Evolutionary conservation across 208 protist genomes (phyloP).

Genomic region (Jaenimonas drosophilae): DNA sequence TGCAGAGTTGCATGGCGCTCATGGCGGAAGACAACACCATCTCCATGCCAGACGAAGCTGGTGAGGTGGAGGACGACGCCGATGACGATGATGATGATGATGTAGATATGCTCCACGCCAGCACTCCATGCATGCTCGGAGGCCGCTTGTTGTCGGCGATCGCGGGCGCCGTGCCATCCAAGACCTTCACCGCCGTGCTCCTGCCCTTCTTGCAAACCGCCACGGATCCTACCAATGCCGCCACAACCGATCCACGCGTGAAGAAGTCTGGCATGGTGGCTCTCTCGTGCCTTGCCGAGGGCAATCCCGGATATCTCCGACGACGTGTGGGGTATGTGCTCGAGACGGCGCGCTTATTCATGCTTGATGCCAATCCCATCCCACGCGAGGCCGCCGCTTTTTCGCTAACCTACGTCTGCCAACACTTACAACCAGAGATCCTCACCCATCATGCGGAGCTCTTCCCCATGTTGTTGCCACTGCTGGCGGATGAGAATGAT

Average conservation of each 20-base stretch:
- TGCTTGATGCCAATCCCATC: slow-evolving; percentile 37
- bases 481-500: slow-evolving; percentile 53
- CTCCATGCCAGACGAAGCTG: slow-evolving; percentile 25
- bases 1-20: slow-evolving; percentile 40
- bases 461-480: slow-evolving; percentile 54
- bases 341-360: slow-evolving; percentile 27
- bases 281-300: slow-evolving; percentile 54
- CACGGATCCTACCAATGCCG: slow-evolving; percentile 17
- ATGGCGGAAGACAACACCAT: slow-evolving; percentile 77
- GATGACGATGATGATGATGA: slow-evolving; percentile 35
- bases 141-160: slow-evolving; percentile 51
- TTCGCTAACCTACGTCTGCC: slow-evolving; percentile 58
- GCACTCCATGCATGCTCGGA: slow-evolving; percentile 53
- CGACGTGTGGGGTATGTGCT: slow-evolving; percentile 66
- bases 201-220: slow-evolving; percentile 43
- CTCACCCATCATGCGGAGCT: slow-evolving; percentile 55
- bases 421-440: slow-evolving; percentile 79
- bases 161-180: slow-evolving; percentile 33
- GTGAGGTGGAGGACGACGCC: slow-evolving; percentile 14
- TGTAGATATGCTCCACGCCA: slow-evolving; percentile 46
- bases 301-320: slow-evolving; percentile 54
- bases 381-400: slow-evolving; percentile 69
- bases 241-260: slow-evolving; percentile 15
- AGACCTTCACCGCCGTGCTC: slow-evolving; percentile 41
- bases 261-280: slow-evolving; percentile 73